Base-by-base conservation (phyloP, 306 rosid species). In the Oxytropis ochrocephala region DNA sequence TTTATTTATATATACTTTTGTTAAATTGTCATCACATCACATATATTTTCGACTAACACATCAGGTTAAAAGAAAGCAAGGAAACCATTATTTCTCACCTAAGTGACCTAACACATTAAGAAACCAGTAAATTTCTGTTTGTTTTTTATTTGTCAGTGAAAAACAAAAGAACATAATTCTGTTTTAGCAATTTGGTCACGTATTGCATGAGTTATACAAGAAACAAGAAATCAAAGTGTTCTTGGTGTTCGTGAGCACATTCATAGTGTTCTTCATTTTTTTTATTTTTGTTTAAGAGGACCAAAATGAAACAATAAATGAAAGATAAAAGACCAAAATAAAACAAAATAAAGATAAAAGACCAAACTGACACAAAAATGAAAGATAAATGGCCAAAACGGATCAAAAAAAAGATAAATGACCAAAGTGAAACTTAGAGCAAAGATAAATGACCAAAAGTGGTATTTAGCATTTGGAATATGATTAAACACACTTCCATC, bases 21-120 rank as follows among this genome's bases (percentile, higher is more conserved):
- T 63, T 70, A 53, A 53, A 35, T 54, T 77, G 53, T 46, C 72
- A 70, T 30, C 27, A 36, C 21, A 39, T 50, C 60, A 4, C 70
- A 16, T 0, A 61, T 47, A 50, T 48, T 59, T 72, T 60, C 70
- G 5, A 59, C 32, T 35, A 47, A 21, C 43, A 50, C 46, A 64
- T 64, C 44, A 27, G 4, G n/a, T 39, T n/a, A n/a, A n/a, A n/a
- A 62, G 17, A 38, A 62, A 27, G 7, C 38, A 43, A 24, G 36
- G 19, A 67, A 18, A 11, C 46, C 27, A 43, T 19, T 65, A 7
- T 56, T 43, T 32, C 74, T n/a, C 32, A 74, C 73, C 66, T 64
- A 46, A 46, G 70, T 64, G 56, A 29, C 56, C 70, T 53, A 74
- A 32, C 59, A 5, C 35, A 27, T 51, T 38, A 39, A 50, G 27